phyloP scores from a whole-genome alignment of 176 grass and related monocot species.

The Aegilops longissima region DNA sequence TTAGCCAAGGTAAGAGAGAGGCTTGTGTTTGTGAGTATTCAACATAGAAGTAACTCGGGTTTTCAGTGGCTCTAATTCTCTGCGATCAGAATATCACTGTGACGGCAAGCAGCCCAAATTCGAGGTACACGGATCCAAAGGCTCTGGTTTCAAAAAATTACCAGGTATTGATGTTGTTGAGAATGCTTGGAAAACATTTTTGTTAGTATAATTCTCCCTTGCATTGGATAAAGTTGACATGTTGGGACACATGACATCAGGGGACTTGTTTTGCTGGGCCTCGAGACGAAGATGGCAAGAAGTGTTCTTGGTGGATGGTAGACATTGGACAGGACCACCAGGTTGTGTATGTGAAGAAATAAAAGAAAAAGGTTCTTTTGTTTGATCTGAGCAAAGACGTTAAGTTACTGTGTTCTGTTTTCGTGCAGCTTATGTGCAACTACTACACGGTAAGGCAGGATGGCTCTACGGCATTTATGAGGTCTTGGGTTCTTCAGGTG shows the following conservation, averaged over 20 bases:
- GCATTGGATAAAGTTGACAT: constrained; percentile 19
- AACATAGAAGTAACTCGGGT: neutral
- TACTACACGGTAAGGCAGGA: constrained; percentile 95
- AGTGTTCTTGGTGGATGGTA: constrained; percentile 91
- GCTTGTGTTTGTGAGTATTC: neutral
- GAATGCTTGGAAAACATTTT: constrained; percentile 8
- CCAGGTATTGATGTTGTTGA: constrained; percentile 55
- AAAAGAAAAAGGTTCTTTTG: neutral
- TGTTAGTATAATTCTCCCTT: neutral
- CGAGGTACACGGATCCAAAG: constrained; percentile 92
- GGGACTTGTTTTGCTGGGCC: constrained; percentile 88
- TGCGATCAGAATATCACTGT: constrained; percentile 73
- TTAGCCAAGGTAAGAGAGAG: constrained; percentile 65
- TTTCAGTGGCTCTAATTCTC: constrained; percentile 20
- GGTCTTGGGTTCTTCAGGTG: constrained; percentile 83
- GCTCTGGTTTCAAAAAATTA: constrained; percentile 83
- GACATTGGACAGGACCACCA: constrained; percentile 84
- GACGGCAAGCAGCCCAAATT: constrained; percentile 86
- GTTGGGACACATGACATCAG: constrained; percentile 41
- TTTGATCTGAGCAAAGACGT: neutral
- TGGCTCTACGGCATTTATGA: constrained; percentile 80
- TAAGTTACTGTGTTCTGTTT: neutral
- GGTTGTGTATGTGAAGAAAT: constrained; percentile 39
- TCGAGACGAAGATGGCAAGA: constrained; percentile 65
- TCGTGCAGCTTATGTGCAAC: constrained; percentile 84